Percentiles rank a stretch among this genome's conserved stretches.
Evolutionary conservation across 345 rosid genomes (phyloP).

Genomic region (Pistacia integerrima): DNA sequence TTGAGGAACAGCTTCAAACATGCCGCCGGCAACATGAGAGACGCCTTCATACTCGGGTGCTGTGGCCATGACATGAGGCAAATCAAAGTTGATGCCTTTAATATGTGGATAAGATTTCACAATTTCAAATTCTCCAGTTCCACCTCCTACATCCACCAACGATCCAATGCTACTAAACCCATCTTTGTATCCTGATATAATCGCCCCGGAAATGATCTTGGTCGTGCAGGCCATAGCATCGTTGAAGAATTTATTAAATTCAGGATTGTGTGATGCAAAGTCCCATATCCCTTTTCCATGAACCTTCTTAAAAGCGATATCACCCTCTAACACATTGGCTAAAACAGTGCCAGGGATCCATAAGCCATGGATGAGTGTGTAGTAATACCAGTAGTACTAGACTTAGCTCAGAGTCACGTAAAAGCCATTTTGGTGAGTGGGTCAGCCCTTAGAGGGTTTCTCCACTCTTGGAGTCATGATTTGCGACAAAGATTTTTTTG

Average conservation of each 20-base stretch:
- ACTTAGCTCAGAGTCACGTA: slow-evolving; percentile 22
- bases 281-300: slow-evolving; percentile 34
- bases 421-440: slow-evolving; percentile 33
- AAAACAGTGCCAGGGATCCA: slow-evolving; percentile 30
- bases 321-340: slow-evolving; percentile 42
- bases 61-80: slow-evolving; percentile 36
- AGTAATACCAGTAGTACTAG: slow-evolving; percentile 27
- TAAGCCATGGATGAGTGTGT: slow-evolving; percentile 21
- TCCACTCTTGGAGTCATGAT: slow-evolving; percentile 12
- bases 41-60: slow-evolving; percentile 25
- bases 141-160: slow-evolving; percentile 45
- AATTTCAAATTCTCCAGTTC: slow-evolving; percentile 29
- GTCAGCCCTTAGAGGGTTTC: slow-evolving; percentile 30
- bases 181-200: not conserved
- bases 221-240: not conserved
- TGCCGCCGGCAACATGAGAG: slow-evolving; percentile 32
- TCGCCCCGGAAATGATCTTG: no score
- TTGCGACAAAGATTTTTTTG: slow-evolving; percentile 20
- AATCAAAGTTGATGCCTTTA: slow-evolving; percentile 38
- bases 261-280: slow-evolving; percentile 16
- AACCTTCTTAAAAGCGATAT: slow-evolving; percentile 34
- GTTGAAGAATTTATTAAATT: slow-evolving; percentile 32
- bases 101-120: slow-evolving; percentile 32
- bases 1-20: slow-evolving; percentile 33
- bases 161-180: slow-evolving; percentile 16